These are phyloP conservation scores for Leishmania arabica DNA, from an alignment of 208 protist species.

Conservation along the genomic window DNA sequence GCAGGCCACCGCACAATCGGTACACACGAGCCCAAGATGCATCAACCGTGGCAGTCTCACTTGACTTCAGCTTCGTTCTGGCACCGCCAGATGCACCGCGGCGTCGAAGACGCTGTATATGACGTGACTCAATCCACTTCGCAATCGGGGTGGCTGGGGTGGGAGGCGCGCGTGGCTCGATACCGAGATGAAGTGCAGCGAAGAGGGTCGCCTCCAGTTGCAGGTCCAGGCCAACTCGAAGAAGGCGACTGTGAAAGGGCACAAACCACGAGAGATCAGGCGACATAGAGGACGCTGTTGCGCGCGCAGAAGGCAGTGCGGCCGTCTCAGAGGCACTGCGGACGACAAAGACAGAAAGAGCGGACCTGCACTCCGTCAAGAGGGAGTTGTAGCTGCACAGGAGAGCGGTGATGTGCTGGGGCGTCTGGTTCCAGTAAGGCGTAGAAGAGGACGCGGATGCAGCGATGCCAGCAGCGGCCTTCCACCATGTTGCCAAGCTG, in stretches of 20 bases:
- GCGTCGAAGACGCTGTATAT: background rate
- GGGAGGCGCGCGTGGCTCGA: constrained; percentile 16
- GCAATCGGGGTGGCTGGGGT: constrained; percentile 17
- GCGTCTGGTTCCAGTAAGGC: background rate
- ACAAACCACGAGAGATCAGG: constrained; percentile 13
- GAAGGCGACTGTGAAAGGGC: constrained; percentile 19
- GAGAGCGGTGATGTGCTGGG: background rate
- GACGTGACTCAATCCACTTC: constrained; percentile 11
- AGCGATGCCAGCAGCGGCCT: background rate
- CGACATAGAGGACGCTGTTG: background rate
- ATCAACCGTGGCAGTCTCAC: background rate
- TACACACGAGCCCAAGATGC: constrained; percentile 17
- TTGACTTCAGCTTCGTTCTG: background rate
- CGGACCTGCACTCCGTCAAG: constrained; percentile 2
- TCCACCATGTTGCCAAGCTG: constrained; percentile 15
- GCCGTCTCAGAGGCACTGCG: background rate
- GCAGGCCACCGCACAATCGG: constrained; percentile 21
- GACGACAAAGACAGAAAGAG: background rate
- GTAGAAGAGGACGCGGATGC: background rate
- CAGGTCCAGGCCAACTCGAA: constrained; percentile 21
- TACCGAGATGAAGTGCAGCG: constrained; percentile 14
- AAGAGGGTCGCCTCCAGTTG: constrained; percentile 17
- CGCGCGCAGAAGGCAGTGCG: background rate
- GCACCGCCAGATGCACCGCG: background rate
- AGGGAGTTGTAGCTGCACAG: constrained; percentile 9